Evolutionary conservation across 108 stramenopile species (phyloP).

Genomic region (Epipyxis sp.): DNA sequence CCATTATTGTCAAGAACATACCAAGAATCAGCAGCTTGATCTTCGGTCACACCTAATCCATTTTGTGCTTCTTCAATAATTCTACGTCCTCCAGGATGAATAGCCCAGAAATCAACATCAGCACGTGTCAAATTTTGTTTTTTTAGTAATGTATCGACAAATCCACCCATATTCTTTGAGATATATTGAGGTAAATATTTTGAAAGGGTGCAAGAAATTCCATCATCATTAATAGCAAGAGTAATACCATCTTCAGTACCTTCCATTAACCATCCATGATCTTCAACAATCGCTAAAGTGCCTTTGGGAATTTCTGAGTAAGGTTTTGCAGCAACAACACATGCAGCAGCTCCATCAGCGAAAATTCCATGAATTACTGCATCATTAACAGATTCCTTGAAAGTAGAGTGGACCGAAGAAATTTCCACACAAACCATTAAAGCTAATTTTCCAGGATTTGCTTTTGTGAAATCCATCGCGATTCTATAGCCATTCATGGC

Average conservation of each 20-base stretch:
- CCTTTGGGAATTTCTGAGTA: constrained; percentile 47
- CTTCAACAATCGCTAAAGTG: constrained; percentile 49
- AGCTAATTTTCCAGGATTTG: constrained; percentile 50
- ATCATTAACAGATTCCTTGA: constrained; percentile 55
- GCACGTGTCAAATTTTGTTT: constrained; percentile 41
- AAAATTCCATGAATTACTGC: constrained; percentile 55
- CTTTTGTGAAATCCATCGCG: constrained; percentile 50
- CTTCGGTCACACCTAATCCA: constrained; percentile 50
- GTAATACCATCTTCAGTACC: constrained; percentile 56
- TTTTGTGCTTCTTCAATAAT: constrained; percentile 57
- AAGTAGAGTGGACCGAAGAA: constrained; percentile 51
- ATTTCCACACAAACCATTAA: constrained; percentile 52
- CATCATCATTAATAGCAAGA: constrained; percentile 53
- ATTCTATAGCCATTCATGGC: constrained; percentile 57
- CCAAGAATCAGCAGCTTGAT: constrained; percentile 53
- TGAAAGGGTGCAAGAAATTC: constrained; percentile 54
- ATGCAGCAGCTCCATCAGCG: constrained; percentile 49
- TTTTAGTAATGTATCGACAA: constrained; percentile 44
- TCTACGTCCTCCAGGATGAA: constrained; percentile 52
- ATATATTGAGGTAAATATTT: constrained; percentile 56
- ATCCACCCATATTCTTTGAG: constrained; percentile 56
- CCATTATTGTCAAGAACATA: constrained; percentile 48
- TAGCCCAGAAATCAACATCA: constrained; percentile 54
- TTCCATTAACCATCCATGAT: constrained; percentile 57
- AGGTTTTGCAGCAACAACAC: constrained; percentile 36